These are phyloP conservation scores for Ottelia alismoides DNA, from an alignment of 106 monocot species.

Conservation along the genomic window DNA sequence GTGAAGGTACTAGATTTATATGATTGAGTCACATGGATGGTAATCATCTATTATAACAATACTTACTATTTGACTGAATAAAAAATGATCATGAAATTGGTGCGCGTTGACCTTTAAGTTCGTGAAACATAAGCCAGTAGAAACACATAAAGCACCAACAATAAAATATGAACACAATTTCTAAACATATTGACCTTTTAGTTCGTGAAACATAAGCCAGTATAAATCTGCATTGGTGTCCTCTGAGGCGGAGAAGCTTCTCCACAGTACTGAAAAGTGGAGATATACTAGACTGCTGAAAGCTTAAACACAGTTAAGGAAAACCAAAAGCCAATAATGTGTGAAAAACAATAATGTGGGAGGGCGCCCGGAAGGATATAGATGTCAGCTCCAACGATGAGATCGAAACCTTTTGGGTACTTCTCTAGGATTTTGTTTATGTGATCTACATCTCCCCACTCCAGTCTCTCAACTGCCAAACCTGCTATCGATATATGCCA, in stretches of 20 bases:
- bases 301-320: conserved; percentile 65
- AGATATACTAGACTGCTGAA: conserved; percentile 86
- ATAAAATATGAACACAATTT: too few relatives aligned
- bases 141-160: too few relatives aligned
- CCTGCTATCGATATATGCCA: conserved; percentile 37
- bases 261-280: conserved; percentile 76
- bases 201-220: conserved; percentile 88
- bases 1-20: too few relatives aligned
- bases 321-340: too few relatives aligned
- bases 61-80: too few relatives aligned
- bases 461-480: conserved; percentile 61
- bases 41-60: too few relatives aligned
- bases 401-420: conserved; percentile 70
- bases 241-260: conserved; percentile 28
- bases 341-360: too few relatives aligned
- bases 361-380: too few relatives aligned
- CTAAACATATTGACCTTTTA: conserved; percentile 68
- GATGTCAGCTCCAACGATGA: conserved; percentile 94
- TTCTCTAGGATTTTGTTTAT: conserved; percentile 38
- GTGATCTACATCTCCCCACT: conserved; percentile 72
- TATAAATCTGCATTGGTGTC: conserved; percentile 56
- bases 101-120: too few relatives aligned
- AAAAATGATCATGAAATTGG: too few relatives aligned
- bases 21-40: too few relatives aligned
- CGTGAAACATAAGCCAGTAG: too few relatives aligned